Evolutionary conservation across 805 yeast species (phyloP).

Genomic region (Zygotorulaspora florentina): DNA sequence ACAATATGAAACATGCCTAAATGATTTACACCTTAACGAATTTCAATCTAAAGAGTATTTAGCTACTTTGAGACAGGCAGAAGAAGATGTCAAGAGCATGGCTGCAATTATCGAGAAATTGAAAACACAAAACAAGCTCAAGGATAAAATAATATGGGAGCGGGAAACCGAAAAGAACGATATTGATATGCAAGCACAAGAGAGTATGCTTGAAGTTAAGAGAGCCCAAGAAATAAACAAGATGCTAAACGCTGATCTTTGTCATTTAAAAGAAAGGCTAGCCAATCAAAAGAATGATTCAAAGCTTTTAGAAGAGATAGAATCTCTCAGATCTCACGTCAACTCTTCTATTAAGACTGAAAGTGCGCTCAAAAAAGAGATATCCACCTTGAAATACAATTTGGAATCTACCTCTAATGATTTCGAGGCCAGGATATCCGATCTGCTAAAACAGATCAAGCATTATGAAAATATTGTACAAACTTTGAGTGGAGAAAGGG

Average conservation of each 20-base stretch:
- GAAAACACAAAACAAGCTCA: slow-evolving; percentile 45
- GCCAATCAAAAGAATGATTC: slow-evolving; percentile 40
- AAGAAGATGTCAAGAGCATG: slow-evolving; percentile 50
- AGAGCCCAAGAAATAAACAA: slow-evolving; percentile 46
- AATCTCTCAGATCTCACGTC: slow-evolving; percentile 50
- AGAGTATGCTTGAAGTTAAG: slow-evolving; percentile 49
- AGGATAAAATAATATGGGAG: slow-evolving; percentile 55
- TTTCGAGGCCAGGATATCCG: slow-evolving; percentile 35
- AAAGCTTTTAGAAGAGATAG: slow-evolving; percentile 48
- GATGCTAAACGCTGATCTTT: slow-evolving; percentile 52
- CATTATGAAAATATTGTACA: slow-evolving; percentile 40
- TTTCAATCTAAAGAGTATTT: slow-evolving; percentile 54
- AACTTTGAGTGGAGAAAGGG: slow-evolving; percentile 43
- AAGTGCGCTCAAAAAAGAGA: slow-evolving; percentile 58
- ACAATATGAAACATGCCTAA: slow-evolving; percentile 69
- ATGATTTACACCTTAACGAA: slow-evolving; percentile 75
- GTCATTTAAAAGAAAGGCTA: slow-evolving; percentile 47
- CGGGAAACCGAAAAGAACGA: slow-evolving; percentile 47
- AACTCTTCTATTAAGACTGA: slow-evolving; percentile 57
- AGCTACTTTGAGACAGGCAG: slow-evolving; percentile 43
- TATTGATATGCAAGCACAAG: slow-evolving; percentile 53
- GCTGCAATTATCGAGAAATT: slow-evolving; percentile 52
- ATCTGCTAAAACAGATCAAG: slow-evolving; percentile 41
- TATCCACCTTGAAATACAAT: slow-evolving; percentile 58
- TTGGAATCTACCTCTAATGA: slow-evolving; percentile 50